These are phyloP conservation scores for Geosiphon pyriformis DNA, from an alignment of 192 early-diverging fungal species.

Conservation along the genomic window DNA sequence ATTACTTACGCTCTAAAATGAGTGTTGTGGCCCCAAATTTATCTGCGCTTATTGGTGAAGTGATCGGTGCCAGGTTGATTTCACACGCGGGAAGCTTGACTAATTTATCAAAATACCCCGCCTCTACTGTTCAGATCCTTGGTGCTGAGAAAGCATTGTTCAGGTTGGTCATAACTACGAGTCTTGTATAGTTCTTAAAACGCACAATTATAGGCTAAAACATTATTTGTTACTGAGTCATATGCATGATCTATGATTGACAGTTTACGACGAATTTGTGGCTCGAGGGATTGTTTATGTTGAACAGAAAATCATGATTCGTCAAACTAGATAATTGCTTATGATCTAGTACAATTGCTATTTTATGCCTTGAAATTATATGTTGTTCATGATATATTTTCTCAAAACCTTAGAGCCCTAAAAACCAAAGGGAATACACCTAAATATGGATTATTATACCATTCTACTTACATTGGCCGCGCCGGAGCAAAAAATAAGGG, in stretches of 20 bases:
- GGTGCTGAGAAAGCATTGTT: constrained; percentile 99
- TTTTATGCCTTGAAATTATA: not conserved
- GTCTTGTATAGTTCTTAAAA: no score
- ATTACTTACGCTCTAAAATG: constrained; percentile 95
- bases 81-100: constrained; percentile 94
- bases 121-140: constrained; percentile 95
- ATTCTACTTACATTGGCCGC: constrained; percentile 92
- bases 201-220: no score
- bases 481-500: constrained; percentile 98
- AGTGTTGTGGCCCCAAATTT: constrained; percentile 94
- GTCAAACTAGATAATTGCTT: no score
- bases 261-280: no score
- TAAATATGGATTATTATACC: constrained; percentile 97
- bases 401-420: constrained; percentile 54
- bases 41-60: constrained; percentile 89
- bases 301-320: no score
- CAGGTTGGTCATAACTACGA: constrained; percentile 40
- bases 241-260: no score
- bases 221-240: no score
- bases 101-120: constrained; percentile 95
- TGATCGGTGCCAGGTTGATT: constrained; percentile 95
- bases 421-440: constrained; percentile 96
- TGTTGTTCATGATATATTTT: not conserved
- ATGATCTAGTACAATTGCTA: no score
- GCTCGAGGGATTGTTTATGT: no score